These are phyloP conservation scores for Pythium volutum DNA, from an alignment of 352 stramenopile species.

Conservation along the genomic window DNA sequence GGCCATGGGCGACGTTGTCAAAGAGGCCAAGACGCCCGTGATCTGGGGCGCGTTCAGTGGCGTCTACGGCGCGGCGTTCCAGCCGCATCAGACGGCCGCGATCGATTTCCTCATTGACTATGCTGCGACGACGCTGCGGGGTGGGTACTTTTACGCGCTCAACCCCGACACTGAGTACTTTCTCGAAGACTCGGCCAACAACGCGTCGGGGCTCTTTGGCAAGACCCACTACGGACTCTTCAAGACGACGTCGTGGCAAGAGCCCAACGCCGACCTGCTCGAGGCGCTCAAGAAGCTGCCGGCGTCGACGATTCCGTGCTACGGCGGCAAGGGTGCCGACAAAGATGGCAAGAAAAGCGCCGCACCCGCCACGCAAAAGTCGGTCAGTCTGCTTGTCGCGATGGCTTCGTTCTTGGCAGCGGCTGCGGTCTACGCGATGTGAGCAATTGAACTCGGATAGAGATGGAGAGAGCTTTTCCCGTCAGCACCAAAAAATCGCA, in stretches of 20 bases:
- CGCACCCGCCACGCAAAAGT: not conserved
- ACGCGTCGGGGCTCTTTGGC: constrained; percentile 41
- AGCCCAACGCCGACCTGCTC: constrained; percentile 47
- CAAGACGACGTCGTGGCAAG: constrained; percentile 50
- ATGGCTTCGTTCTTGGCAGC: not conserved
- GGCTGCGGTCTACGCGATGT: not conserved
- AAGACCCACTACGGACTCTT: constrained; percentile 60
- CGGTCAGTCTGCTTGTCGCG: not conserved
- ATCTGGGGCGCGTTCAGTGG: constrained; percentile 63
- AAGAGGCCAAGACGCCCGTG: constrained; percentile 34
- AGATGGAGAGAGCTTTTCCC: not conserved
- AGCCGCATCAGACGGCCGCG: constrained; percentile 52
- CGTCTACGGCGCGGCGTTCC: constrained; percentile 45
- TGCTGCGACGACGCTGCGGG: constrained; percentile 36
- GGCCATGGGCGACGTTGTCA: constrained; percentile 37
- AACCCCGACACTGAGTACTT: constrained; percentile 65
- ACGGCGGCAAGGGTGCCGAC: constrained; percentile 31
- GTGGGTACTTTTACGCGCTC: constrained; percentile 63
- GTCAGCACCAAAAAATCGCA: not conserved
- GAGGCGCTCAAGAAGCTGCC: constrained; percentile 42
- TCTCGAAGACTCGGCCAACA: constrained; percentile 46
- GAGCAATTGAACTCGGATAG: not conserved
- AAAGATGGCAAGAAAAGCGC: constrained; percentile 3
- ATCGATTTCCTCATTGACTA: constrained; percentile 67
- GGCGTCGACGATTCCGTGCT: constrained; percentile 51